Conservation (phyloP, 2,329 filamentous ascomycete species). For the Nemania bipapillata region DNA sequence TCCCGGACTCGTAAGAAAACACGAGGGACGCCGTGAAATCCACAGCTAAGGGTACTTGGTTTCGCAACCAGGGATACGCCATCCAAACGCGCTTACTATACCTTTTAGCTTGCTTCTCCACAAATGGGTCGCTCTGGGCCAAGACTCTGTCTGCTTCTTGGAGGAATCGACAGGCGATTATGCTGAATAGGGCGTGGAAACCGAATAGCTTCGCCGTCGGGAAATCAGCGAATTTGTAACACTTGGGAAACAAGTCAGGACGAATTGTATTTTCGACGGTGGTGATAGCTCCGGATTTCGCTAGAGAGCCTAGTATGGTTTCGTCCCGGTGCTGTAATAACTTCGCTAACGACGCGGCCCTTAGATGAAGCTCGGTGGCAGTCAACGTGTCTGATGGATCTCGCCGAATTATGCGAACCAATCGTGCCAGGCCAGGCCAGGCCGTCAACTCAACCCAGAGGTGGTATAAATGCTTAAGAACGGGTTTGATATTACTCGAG, state of each 20-base stretch:
- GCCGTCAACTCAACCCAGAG: conserved; percentile 45
- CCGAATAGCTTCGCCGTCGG: conserved; percentile 45
- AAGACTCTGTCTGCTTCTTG: conserved; percentile 45
- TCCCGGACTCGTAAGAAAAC: conserved; percentile 47
- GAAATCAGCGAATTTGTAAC: conserved; percentile 45
- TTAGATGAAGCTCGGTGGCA: conserved; percentile 42
- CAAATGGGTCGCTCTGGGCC: conserved; percentile 28
- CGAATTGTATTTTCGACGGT: conserved; percentile 40
- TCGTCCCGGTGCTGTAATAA: conserved; percentile 41
- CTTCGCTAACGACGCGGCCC: conserved; percentile 39
- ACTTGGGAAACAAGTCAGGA: conserved; percentile 40
- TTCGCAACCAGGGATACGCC: conserved; percentile 44
- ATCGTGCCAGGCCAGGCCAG: conserved; percentile 46
- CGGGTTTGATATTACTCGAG: conserved; percentile 27
- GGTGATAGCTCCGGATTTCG: conserved; percentile 41
- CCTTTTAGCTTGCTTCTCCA: conserved; percentile 40
- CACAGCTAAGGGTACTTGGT: conserved; percentile 43
- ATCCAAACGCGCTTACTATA: conserved; percentile 47
- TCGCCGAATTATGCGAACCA: conserved; percentile 40
- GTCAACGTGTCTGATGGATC: conserved; percentile 42
- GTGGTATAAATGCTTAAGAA: conserved; percentile 43
- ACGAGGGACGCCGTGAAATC: conserved; percentile 45
- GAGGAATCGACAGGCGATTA: conserved; percentile 42
- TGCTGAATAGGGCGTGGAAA: conserved; percentile 44
- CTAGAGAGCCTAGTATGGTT: conserved; percentile 36